A percentile compares a stretch with the other conserved stretches of the same genome.
Evolutionary conservation across 1,139 yeast species (phyloP).

Genomic region (Candida gigantensis): DNA sequence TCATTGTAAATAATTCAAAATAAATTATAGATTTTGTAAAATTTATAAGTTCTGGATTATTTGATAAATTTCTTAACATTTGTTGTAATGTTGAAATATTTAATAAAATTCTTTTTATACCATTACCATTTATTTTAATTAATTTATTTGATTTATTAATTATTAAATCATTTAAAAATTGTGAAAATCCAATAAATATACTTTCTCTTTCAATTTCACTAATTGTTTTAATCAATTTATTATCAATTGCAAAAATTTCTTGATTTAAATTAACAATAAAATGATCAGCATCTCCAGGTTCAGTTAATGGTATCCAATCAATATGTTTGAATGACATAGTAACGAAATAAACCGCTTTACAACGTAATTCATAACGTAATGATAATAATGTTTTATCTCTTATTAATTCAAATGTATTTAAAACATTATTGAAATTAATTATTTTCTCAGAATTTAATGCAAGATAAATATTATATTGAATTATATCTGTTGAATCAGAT

Average conservation of each 20-base stretch:
- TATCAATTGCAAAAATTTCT: constrained; percentile 55
- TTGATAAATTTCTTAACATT: constrained; percentile 63
- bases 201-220: constrained; percentile 29
- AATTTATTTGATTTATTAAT: constrained; percentile 63
- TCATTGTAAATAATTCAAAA: constrained; percentile 54
- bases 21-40: constrained; percentile 59
- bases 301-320: constrained; percentile 48
- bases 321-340: constrained; percentile 45
- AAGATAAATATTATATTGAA: constrained; percentile 30
- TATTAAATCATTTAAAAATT: constrained; percentile 56
- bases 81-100: constrained; percentile 78
- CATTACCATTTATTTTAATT: constrained; percentile 58
- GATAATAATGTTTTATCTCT: constrained; percentile 53
- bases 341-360: constrained; percentile 61
- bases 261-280: constrained; percentile 61
- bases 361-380: constrained; percentile 65
- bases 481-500: constrained; percentile 21
- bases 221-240: constrained; percentile 33
- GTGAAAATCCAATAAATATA: constrained; percentile 55
- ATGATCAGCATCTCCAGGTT: constrained; percentile 66
- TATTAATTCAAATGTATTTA: constrained; percentile 47
- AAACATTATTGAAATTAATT: constrained; percentile 48
- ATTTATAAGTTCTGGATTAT: constrained; percentile 58
- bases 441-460: constrained; percentile 41
- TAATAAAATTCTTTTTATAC: constrained; percentile 64